A percentile compares a stretch with the other conserved stretches of the same genome.
phyloP scores from a whole-genome alignment of 148 eudicot species.

The Vaccinium myrtillus region DNA sequence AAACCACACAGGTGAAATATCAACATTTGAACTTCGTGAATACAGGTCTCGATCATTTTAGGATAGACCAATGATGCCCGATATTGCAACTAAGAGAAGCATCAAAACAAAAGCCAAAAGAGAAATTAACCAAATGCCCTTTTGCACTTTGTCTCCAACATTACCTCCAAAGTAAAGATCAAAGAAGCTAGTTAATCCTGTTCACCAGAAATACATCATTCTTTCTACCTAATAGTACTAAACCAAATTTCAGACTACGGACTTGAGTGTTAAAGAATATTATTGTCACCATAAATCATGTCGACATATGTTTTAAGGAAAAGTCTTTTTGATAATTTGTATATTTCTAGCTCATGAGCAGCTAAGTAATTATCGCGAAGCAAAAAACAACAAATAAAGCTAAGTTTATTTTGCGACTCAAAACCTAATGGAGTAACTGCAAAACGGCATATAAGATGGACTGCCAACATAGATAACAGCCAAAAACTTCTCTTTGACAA shows the following conservation, averaged over 20 bases:
- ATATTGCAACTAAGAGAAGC: not conserved
- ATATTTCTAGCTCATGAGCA: not conserved
- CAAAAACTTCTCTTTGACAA: not conserved
- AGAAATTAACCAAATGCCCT: not conserved
- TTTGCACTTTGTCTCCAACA: not conserved
- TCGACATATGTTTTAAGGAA: not conserved
- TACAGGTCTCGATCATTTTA: too few species aligned
- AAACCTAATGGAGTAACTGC: not conserved
- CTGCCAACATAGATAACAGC: not conserved
- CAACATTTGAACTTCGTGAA: not conserved
- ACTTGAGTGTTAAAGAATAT: not conserved
- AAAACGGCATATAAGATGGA: not conserved
- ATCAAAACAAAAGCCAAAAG: not conserved
- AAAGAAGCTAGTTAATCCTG: not conserved
- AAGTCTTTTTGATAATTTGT: not conserved
- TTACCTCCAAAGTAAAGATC: not conserved
- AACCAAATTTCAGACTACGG: not conserved
- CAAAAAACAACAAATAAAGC: not conserved
- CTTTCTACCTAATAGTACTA: not conserved
- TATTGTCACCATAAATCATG: not conserved
- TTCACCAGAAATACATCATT: not conserved
- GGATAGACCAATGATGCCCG: not conserved
- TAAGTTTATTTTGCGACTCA: constrained; percentile 4
- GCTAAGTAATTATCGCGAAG: not conserved
- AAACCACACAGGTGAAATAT: not conserved